Conservation (phyloP, 2,329 filamentous ascomycete species). For the Pseudogymnoascus sp. region DNA sequence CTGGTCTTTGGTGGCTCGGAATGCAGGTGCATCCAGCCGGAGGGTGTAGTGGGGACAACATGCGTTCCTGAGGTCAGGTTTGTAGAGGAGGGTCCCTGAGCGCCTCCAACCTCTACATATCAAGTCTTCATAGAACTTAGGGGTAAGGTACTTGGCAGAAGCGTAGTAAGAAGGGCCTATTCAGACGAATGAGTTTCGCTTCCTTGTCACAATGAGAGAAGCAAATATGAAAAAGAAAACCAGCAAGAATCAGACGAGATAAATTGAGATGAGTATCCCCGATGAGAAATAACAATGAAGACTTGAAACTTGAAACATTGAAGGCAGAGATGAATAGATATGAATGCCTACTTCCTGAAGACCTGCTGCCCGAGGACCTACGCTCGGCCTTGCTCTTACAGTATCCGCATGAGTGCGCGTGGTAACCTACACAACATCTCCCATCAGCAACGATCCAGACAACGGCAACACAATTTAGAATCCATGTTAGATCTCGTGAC, state of each 20-base stretch:
- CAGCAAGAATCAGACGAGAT: background rate
- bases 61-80: slow-evolving; percentile 66
- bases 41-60: slow-evolving; percentile 93
- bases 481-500: background rate
- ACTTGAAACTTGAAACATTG: background rate
- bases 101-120: slow-evolving; percentile 72
- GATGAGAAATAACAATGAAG: background rate
- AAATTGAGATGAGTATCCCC: background rate
- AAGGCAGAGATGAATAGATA: background rate
- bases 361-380: slow-evolving; percentile 11
- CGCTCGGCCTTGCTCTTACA: slow-evolving; percentile 19
- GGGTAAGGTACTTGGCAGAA: slow-evolving; percentile 49
- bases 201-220: background rate
- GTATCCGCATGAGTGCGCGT: slow-evolving; percentile 18
- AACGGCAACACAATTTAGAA: background rate
- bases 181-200: background rate
- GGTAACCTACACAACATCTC: background rate
- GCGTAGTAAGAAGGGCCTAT: slow-evolving; percentile 68
- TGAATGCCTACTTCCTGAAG: background rate
- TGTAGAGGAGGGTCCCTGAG: slow-evolving; percentile 63
- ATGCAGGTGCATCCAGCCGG: slow-evolving; percentile 56
- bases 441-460: background rate
- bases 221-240: background rate
- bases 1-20: slow-evolving; percentile 62
- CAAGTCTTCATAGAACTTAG: slow-evolving; percentile 61